Evolutionary conservation across 2,329 filamentous ascomycete species (phyloP).

Genomic region (Colletotrichum phormii): DNA sequence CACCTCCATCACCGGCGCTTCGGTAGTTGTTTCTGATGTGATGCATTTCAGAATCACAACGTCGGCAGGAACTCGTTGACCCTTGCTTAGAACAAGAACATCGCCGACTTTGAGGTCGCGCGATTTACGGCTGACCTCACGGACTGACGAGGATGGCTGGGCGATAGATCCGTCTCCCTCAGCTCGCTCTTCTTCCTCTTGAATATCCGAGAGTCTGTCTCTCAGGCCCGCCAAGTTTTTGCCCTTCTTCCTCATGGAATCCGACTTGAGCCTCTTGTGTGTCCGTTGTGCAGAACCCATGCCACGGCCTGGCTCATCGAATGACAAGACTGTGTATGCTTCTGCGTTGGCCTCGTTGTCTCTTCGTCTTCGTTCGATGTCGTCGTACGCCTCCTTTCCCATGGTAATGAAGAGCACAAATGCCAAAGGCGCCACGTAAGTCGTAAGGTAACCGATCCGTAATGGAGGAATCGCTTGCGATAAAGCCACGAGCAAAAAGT

Average conservation of each 20-base stretch:
- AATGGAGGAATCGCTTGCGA: conserved; percentile 92
- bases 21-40: conserved; percentile 62
- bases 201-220: conserved; percentile 71
- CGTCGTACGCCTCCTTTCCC: conserved; percentile 95
- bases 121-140: conserved; percentile 83
- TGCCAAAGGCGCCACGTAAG: conserved; percentile 90
- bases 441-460: conserved; percentile 93
- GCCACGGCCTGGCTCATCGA: conserved; percentile 66
- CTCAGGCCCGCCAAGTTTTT: conserved; percentile 49
- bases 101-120: conserved; percentile 93
- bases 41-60: conserved; percentile 91
- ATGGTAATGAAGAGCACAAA: conserved; percentile 94
- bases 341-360: conserved; percentile 97
- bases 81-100: conserved; percentile 91
- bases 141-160: conserved; percentile 61
- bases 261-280: conserved; percentile 61
- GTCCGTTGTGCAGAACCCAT: conserved; percentile 47
- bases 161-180: conserved; percentile 53
- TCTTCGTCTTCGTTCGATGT: conserved; percentile 85
- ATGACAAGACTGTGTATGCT: conserved; percentile 81
- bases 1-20: conserved; percentile 41
- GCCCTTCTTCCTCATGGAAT: conserved; percentile 50
- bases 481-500: conserved; percentile 93
- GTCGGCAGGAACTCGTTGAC: conserved; percentile 93
- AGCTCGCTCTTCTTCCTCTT: conserved; percentile 73